Evolutionary conservation across 2,329 filamentous ascomycete genomes (phyloP).

Genomic region (Ilyonectria robusta): DNA sequence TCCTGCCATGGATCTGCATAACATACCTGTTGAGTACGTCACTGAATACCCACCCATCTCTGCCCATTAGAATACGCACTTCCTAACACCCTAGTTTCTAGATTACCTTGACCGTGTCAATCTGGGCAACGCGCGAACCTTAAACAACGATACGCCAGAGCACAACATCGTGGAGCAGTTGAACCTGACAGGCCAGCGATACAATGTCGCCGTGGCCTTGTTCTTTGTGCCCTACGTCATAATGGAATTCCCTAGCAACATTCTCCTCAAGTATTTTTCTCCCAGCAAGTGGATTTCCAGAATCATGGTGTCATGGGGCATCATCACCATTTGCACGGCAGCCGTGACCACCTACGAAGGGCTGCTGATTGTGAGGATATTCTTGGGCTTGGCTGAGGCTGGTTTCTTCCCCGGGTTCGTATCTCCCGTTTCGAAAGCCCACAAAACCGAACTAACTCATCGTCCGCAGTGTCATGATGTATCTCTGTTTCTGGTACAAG

Average conservation of each 20-base stretch:
- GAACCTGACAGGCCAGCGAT: slow-evolving; percentile 50
- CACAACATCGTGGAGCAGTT: slow-evolving; percentile 51
- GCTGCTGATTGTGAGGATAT: slow-evolving; percentile 58
- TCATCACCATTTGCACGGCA: slow-evolving; percentile 64
- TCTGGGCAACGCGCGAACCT: slow-evolving; percentile 48
- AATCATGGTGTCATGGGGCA: slow-evolving; percentile 63
- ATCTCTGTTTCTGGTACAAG: slow-evolving; percentile 75
- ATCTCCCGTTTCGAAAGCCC: too few species aligned
- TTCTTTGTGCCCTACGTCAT: slow-evolving; percentile 43
- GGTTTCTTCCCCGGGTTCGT: slow-evolving; percentile 63
- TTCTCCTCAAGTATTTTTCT: slow-evolving; percentile 54
- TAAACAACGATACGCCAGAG: slow-evolving; percentile 51
- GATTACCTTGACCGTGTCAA: slow-evolving; percentile 50
- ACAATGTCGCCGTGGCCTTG: slow-evolving; percentile 50
- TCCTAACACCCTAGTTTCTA: too few species aligned
- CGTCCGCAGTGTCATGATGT: slow-evolving; percentile 61
- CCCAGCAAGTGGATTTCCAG: slow-evolving; percentile 52
- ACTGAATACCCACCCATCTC: too few species aligned
- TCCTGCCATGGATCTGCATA: slow-evolving; percentile 52
- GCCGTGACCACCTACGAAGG: slow-evolving; percentile 61
- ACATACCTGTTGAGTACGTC: slow-evolving; percentile 43
- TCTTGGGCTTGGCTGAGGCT: slow-evolving; percentile 66
- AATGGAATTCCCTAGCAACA: slow-evolving; percentile 53
- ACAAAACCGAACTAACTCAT: too few species aligned
- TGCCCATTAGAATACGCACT: too few species aligned